Conservation (phyloP, 2,329 filamentous ascomycete species). For the Xylariaceae sp. region DNA sequence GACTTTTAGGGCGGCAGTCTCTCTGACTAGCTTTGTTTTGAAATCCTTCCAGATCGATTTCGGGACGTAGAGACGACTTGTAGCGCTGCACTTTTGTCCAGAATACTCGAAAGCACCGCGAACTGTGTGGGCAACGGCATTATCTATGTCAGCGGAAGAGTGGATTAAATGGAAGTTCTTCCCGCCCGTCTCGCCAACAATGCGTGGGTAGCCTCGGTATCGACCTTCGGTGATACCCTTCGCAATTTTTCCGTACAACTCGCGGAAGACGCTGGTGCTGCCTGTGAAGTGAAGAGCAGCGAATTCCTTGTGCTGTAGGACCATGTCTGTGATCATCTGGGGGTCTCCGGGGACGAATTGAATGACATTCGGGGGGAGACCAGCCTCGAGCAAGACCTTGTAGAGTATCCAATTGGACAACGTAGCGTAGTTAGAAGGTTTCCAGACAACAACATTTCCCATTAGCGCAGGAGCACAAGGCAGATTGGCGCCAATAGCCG, state of each 20-base stretch:
- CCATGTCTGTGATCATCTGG: constrained; percentile 73
- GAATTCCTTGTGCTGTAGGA: constrained; percentile 74
- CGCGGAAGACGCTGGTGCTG: constrained; percentile 85
- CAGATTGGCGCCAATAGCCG: constrained; percentile 86
- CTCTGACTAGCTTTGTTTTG: constrained; percentile 60
- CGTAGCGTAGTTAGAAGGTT: constrained; percentile 85
- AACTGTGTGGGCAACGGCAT: constrained; percentile 77
- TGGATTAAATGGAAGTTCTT: constrained; percentile 93
- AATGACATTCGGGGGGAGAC: constrained; percentile 82
- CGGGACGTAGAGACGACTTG: constrained; percentile 74
- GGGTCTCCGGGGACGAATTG: constrained; percentile 91
- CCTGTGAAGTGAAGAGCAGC: constrained; percentile 94
- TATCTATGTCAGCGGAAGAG: constrained; percentile 69
- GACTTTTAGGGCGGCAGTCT: constrained; percentile 66
- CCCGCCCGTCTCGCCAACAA: constrained; percentile 86
- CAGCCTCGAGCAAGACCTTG: constrained; percentile 85
- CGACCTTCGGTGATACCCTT: constrained; percentile 74
- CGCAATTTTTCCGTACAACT: constrained; percentile 82
- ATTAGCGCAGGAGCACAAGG: constrained; percentile 78
- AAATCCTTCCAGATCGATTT: constrained; percentile 71
- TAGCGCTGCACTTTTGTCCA: constrained; percentile 87
- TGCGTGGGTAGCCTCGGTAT: constrained; percentile 80
- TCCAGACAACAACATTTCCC: constrained; percentile 95
- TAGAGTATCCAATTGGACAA: constrained; percentile 90
- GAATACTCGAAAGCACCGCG: constrained; percentile 88